These are phyloP conservation scores for Nitzschia sp. DNA, from an alignment of 108 stramenopile species.

Conservation along the genomic window DNA sequence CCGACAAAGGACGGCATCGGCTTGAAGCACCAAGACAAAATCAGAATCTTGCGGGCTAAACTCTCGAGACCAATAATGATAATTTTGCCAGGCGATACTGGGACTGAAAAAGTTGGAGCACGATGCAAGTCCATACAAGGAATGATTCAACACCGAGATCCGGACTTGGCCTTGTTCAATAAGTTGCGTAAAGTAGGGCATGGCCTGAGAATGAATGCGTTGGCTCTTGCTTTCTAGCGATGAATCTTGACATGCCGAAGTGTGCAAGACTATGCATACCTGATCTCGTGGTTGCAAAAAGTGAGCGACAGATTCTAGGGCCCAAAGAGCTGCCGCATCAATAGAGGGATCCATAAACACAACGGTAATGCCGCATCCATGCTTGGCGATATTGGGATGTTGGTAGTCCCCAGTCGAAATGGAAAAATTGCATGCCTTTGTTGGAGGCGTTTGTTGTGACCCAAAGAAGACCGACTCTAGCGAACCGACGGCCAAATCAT, in stretches of 20 bases:
- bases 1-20: slow-evolving; percentile 25
- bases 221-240: no score
- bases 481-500: no score
- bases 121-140: slow-evolving; percentile 4
- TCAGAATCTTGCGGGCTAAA: slow-evolving; percentile 9
- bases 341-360: slow-evolving; percentile 9
- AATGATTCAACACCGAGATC: slow-evolving; percentile 13
- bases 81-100: slow-evolving; percentile 6
- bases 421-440: no score
- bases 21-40: slow-evolving; percentile 15
- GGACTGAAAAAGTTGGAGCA: slow-evolving; percentile 30
- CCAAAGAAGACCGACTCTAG: no score
- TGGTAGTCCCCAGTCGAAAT: no score
- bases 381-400: background rate
- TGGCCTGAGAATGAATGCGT: background rate
- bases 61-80: slow-evolving; percentile 17
- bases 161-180: slow-evolving; percentile 16
- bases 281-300: slow-evolving; percentile 1
- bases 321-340: background rate
- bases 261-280: slow-evolving; percentile 9
- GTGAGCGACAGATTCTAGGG: slow-evolving; percentile 18
- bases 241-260: slow-evolving; percentile 7
- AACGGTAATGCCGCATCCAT: slow-evolving; percentile 2
- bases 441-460: no score
- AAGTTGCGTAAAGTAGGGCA: background rate